Conservation (phyloP, 306 rosid species). For the Phaseolus lunatus region DNA sequence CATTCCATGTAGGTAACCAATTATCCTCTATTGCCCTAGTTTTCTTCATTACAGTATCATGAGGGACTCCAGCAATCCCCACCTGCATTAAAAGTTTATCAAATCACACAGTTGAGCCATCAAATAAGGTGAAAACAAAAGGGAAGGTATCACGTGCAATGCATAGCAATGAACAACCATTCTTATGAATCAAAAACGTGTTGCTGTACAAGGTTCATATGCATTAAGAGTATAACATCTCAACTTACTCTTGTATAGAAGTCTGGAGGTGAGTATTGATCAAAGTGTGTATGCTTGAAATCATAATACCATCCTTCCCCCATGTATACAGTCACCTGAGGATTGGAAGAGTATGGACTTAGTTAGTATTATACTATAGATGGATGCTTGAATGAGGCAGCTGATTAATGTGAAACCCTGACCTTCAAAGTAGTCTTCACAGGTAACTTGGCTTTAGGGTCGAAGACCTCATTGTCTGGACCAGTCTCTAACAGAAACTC, state of each 20-base stretch:
- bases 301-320: constrained; percentile 99
- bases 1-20: constrained; percentile 92
- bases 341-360: constrained; percentile 38
- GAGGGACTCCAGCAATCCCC: constrained; percentile 94
- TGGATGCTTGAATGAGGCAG: constrained; percentile 7
- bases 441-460: constrained; percentile 66
- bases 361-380: constrained; percentile 36
- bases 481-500: constrained; percentile 65
- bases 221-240: constrained; percentile 3
- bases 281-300: constrained; percentile 83
- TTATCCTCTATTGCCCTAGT: constrained; percentile 84
- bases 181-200: background rate
- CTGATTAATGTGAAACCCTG: constrained; percentile 36
- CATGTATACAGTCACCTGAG: constrained; percentile 86
- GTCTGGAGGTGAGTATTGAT: constrained; percentile 95
- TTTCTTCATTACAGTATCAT: constrained; percentile 73
- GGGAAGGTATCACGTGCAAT: constrained; percentile 1
- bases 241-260: constrained; percentile 89
- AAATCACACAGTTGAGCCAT: background rate
- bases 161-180: background rate
- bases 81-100: constrained; percentile 56
- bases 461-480: constrained; percentile 69
- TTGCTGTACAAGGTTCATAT: constrained; percentile 7
- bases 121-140: background rate
- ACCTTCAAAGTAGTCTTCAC: constrained; percentile 84